Evolutionary conservation across 257 asterid species (phyloP).

Genomic region (Solanum virginianum): DNA sequence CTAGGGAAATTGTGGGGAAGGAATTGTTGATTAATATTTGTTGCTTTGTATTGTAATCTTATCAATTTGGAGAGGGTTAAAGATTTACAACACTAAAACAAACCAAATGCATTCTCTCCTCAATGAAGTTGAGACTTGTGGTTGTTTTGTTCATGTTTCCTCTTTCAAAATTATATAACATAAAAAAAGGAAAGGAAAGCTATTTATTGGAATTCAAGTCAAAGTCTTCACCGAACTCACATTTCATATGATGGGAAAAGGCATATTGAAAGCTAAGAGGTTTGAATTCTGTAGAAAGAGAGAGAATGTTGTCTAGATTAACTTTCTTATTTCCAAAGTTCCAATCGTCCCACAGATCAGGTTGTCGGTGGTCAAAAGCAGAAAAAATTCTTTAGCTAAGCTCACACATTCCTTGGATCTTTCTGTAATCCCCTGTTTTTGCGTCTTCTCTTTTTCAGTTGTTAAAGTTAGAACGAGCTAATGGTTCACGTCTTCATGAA

Average conservation of each 20-base stretch:
- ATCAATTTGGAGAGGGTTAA: neutral
- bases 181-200: neutral
- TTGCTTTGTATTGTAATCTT: neutral
- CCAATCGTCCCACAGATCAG: neutral
- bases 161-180: neutral
- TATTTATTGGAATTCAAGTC: neutral
- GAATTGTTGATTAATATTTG: neutral
- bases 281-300: neutral
- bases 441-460: neutral
- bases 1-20: neutral
- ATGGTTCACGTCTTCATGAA: neutral
- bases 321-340: neutral
- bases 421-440: neutral
- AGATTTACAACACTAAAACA: neutral
- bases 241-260: neutral
- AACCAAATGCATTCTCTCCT: neutral
- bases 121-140: neutral
- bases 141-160: neutral
- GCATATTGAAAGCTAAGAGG: neutral
- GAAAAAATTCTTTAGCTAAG: neutral
- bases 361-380: neutral
- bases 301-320: neutral
- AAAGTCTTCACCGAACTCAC: neutral
- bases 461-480: neutral
- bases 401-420: neutral